Evolutionary conservation across 2,329 filamentous ascomycete genomes (phyloP).

Genomic region (Trichophyton simii): DNA sequence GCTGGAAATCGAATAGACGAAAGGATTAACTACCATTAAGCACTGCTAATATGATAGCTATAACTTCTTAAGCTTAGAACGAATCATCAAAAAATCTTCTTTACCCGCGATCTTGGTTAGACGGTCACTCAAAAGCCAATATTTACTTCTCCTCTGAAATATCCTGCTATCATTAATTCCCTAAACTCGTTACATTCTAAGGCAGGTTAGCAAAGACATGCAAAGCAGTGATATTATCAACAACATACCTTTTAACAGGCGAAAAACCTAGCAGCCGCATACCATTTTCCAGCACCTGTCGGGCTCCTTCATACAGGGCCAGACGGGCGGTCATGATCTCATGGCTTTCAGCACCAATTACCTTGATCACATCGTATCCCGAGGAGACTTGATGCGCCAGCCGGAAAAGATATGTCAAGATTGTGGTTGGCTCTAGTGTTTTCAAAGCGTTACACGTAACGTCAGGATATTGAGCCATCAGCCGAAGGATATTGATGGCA

Average conservation of each 20-base stretch:
- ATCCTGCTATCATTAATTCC: too few species aligned
- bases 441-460: slow-evolving; percentile 72
- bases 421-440: slow-evolving; percentile 62
- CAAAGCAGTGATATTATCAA: too few species aligned
- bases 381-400: slow-evolving; percentile 11
- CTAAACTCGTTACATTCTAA: too few species aligned
- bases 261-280: slow-evolving; percentile 46
- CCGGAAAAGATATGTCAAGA: slow-evolving; percentile 58
- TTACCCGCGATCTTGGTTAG: too few species aligned
- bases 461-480: slow-evolving; percentile 75
- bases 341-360: slow-evolving; percentile 38
- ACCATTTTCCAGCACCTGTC: slow-evolving; percentile 46
- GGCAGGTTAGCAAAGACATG: too few species aligned
- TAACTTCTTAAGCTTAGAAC: too few species aligned
- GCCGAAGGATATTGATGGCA: slow-evolving; percentile 58
- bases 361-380: slow-evolving; percentile 21
- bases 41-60: too few species aligned
- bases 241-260: slow-evolving; percentile 41
- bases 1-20: too few species aligned
- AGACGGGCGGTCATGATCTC: slow-evolving; percentile 36
- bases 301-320: slow-evolving; percentile 43
- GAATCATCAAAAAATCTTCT: too few species aligned
- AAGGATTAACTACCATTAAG: too few species aligned
- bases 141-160: too few species aligned
- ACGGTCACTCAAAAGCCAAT: too few species aligned